Evolutionary conservation across 805 yeast genomes (phyloP).

Genomic region (Kuraishia hungarica): DNA sequence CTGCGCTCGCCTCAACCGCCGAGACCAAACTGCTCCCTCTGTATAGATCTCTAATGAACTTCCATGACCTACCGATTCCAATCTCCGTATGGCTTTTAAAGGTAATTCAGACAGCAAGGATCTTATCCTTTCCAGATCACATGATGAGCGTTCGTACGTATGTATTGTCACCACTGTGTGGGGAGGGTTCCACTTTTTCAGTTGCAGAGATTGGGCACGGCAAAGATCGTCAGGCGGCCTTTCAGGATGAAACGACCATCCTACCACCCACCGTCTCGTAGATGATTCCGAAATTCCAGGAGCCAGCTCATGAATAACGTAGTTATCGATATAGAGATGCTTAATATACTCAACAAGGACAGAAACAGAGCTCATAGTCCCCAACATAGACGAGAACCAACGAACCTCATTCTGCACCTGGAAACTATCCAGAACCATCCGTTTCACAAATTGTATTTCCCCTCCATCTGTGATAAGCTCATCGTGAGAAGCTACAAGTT

Average conservation of each 20-base stretch:
- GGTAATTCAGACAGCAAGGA: neutral
- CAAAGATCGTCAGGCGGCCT: neutral
- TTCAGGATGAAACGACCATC: constrained; percentile 23
- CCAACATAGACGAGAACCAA: constrained; percentile 31
- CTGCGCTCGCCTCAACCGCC: constrained; percentile 14
- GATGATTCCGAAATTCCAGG: constrained; percentile 12
- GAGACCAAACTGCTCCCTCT: constrained; percentile 18
- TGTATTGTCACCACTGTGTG: neutral
- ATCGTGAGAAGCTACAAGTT: constrained; percentile 20
- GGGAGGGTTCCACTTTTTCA: constrained; percentile 1
- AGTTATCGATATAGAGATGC: constrained; percentile 12
- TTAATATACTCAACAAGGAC: constrained; percentile 7
- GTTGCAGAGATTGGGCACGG: neutral
- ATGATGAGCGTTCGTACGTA: neutral
- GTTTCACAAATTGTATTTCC: constrained; percentile 29
- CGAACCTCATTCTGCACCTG: constrained; percentile 6
- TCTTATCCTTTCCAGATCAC: neutral
- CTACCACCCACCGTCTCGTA: constrained; percentile 29
- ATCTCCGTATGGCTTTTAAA: neutral
- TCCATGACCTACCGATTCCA: neutral
- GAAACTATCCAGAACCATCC: constrained; percentile 25
- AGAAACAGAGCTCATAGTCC: constrained; percentile 11
- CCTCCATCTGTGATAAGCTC: constrained; percentile 41
- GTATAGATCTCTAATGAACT: neutral
- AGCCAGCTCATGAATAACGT: constrained; percentile 20